A percentile compares a stretch with the other conserved stretches of the same genome.
Conservation (phyloP, 805 yeast species). For the Tetrapisispora namnaoensis region DNA sequence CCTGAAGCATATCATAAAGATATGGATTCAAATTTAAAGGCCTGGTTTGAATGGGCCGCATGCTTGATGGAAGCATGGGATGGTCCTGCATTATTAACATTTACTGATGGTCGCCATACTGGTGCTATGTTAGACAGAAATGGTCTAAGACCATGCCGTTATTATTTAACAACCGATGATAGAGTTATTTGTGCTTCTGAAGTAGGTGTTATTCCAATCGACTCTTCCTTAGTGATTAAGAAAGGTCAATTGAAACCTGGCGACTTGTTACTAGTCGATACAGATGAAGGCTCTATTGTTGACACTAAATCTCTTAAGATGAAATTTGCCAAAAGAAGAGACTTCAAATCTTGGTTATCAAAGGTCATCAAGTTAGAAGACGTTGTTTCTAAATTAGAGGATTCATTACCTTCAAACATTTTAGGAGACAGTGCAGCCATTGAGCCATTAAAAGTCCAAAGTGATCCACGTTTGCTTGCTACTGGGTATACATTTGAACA, state of each 20-base stretch:
- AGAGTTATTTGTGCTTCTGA: constrained; percentile 96
- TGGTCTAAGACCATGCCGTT: constrained; percentile 97
- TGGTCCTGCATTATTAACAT: constrained; percentile 95
- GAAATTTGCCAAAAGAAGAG: constrained; percentile 70
- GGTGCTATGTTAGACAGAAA: constrained; percentile 98
- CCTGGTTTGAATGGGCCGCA: constrained; percentile 98
- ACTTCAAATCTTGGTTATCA: constrained; percentile 89
- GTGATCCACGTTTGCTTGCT: constrained; percentile 75
- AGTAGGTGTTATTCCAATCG: constrained; percentile 92
- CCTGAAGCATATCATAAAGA: constrained; percentile 99
- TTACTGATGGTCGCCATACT: constrained; percentile 94
- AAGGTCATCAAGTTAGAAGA: constrained; percentile 80
- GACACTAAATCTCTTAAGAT: constrained; percentile 84
- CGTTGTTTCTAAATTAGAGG: constrained; percentile 42
- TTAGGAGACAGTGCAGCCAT: constrained; percentile 9
- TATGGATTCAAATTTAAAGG: constrained; percentile 87
- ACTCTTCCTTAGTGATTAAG: constrained; percentile 67
- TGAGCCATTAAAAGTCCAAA: constrained; percentile 39
- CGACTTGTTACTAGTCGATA: constrained; percentile 89
- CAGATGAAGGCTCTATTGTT: constrained; percentile 83
- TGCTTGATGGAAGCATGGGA: constrained; percentile 99
- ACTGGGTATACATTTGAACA: constrained; percentile 95
- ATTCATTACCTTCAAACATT: constrained; percentile 16
- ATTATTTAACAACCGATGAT: constrained; percentile 89
- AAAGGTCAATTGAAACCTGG: constrained; percentile 97